Evolutionary conservation across 2,329 filamentous ascomycete genomes (phyloP).

Genomic region (Aspergillus fijiensis): DNA sequence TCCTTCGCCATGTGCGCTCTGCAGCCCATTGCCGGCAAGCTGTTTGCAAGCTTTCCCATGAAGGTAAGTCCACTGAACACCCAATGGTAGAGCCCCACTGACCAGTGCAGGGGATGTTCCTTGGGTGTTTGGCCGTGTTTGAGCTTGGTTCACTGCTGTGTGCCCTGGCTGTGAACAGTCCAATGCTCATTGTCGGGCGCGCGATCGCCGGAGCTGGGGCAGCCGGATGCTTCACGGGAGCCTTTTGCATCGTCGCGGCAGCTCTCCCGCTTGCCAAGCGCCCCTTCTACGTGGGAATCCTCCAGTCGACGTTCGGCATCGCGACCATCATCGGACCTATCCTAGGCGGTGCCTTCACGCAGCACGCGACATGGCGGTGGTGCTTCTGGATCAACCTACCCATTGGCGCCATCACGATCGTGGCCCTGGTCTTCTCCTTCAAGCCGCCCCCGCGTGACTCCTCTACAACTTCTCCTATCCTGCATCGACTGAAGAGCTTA

Average conservation of each 20-base stretch:
- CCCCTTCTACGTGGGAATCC: too few species aligned
- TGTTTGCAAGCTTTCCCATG: conserved; percentile 24
- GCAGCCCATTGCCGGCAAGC: conserved; percentile 28
- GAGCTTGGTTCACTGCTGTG: conserved; percentile 13
- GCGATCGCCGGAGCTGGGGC: conserved; percentile 25
- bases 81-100: too few species aligned
- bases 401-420: too few species aligned
- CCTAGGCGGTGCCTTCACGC: conserved; percentile 38
- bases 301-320: not conserved
- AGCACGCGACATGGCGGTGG: conserved; percentile 39
- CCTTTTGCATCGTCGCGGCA: conserved; percentile 16
- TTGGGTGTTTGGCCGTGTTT: too few species aligned
- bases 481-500: too few species aligned
- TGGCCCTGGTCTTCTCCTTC: too few species aligned
- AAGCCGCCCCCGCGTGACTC: too few species aligned
- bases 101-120: too few species aligned
- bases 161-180: conserved; percentile 21
- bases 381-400: too few species aligned
- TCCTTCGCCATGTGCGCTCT: conserved; percentile 26
- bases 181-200: conserved; percentile 32
- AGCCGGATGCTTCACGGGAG: conserved; percentile 25
- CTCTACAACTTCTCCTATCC: too few species aligned
- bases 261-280: conserved; percentile 7
- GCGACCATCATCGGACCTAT: conserved; percentile 28
- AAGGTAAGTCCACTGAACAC: conserved; percentile 14